These are phyloP conservation scores for Phytophthora boehmeriae DNA, from an alignment of 352 stramenopile genomes.

Conservation along the genomic window DNA sequence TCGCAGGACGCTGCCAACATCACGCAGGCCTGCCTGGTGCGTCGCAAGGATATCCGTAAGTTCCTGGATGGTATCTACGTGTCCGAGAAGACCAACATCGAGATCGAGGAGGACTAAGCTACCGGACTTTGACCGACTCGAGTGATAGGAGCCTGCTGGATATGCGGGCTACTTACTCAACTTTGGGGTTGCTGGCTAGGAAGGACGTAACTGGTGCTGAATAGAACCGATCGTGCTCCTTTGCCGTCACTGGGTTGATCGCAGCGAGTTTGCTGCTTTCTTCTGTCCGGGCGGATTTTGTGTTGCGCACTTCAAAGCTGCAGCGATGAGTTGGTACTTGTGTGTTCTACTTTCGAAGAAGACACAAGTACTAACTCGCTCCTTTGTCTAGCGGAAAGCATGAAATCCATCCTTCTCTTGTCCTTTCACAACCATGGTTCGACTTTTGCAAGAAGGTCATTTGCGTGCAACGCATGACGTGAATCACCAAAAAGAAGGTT, in stretches of 20 bases:
- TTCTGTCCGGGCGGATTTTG: slow-evolving; percentile 93
- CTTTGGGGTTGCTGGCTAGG: slow-evolving; percentile 35
- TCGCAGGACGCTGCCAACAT: slow-evolving; percentile 92
- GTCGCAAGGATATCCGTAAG: slow-evolving; percentile 98
- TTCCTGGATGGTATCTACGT: slow-evolving; percentile 99
- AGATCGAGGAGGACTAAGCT: slow-evolving; percentile 67
- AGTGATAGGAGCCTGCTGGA: too few species aligned
- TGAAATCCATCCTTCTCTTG: slow-evolving; percentile 44
- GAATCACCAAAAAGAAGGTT: too few species aligned
- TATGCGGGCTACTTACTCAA: neutral
- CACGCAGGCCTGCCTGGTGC: slow-evolving; percentile 84
- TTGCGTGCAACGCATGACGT: too few species aligned
- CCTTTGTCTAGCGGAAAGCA: slow-evolving; percentile 37
- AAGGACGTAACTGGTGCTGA: slow-evolving; percentile 42
- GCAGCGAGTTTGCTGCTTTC: slow-evolving; percentile 70
- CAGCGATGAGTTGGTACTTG: slow-evolving; percentile 10
- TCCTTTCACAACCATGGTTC: neutral
- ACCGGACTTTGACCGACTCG: neutral
- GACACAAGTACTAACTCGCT: slow-evolving; percentile 8
- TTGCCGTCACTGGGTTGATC: slow-evolving; percentile 92
- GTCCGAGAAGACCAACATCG: slow-evolving; percentile 94
- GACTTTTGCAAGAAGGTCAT: neutral
- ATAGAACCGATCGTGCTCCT: slow-evolving; percentile 55
- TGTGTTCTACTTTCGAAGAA: neutral
- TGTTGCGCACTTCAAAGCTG: slow-evolving; percentile 50